These are phyloP conservation scores for Debaryomyces udenii DNA, from an alignment of 1,139 yeast genomes.

Conservation along the genomic window DNA sequence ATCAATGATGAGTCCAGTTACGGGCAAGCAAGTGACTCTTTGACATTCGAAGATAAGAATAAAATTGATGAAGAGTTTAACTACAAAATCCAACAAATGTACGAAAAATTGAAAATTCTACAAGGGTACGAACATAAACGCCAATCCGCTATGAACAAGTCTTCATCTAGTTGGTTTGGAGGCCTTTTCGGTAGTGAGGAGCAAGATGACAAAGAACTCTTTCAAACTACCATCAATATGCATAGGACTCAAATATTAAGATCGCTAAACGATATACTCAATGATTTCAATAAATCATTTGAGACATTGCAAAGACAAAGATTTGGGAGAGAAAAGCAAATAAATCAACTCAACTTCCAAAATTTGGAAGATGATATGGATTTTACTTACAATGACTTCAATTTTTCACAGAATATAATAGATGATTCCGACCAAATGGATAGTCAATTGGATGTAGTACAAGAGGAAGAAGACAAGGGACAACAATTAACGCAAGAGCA, in stretches of 20 bases:
- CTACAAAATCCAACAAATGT: slow-evolving; percentile 50
- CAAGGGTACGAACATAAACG: slow-evolving; percentile 57
- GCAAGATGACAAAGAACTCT: slow-evolving; percentile 31
- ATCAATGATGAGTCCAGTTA: slow-evolving; percentile 31
- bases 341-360: slow-evolving; percentile 46
- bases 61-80: slow-evolving; percentile 59
- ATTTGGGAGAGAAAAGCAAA: slow-evolving; percentile 42
- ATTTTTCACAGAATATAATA: slow-evolving; percentile 5
- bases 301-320: slow-evolving; percentile 49
- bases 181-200: slow-evolving; percentile 33
- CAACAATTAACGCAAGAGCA: slow-evolving; percentile 56
- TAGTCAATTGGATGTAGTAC: slow-evolving; percentile 7
- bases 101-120: slow-evolving; percentile 51
- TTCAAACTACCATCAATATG: slow-evolving; percentile 26
- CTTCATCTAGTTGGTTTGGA: slow-evolving; percentile 27
- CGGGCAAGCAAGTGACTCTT: slow-evolving; percentile 16
- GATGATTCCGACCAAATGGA: slow-evolving; percentile 8
- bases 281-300: slow-evolving; percentile 36
- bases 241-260: slow-evolving; percentile 45
- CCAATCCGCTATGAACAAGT: slow-evolving; percentile 18
- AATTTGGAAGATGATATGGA: slow-evolving; percentile 39
- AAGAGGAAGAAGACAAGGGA: slow-evolving; percentile 26
- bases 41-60: slow-evolving; percentile 52
- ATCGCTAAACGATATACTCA: slow-evolving; percentile 40
- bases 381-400: slow-evolving; percentile 16